Percentiles rank a stretch among this genome's conserved stretches.
Evolutionary conservation across 805 yeast species (phyloP).

Genomic region (Torulaspora indica): DNA sequence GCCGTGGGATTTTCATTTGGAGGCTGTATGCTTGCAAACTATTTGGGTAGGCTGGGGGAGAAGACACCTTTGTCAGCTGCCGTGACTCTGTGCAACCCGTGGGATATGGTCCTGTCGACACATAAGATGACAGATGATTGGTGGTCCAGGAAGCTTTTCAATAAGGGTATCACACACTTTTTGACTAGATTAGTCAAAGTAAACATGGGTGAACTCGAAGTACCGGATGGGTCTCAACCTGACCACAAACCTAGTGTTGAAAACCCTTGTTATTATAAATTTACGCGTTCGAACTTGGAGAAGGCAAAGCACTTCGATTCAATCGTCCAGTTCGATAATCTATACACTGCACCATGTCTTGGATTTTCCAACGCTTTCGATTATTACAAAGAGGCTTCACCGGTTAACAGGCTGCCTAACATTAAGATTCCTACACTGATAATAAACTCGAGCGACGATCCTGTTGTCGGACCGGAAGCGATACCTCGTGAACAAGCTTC

Average conservation of each 20-base stretch:
- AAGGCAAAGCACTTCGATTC: slow-evolving; percentile 39
- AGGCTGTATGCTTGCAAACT: slow-evolving; percentile 60
- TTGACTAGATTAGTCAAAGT: slow-evolving; percentile 44
- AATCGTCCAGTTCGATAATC: slow-evolving; percentile 55
- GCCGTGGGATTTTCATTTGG: slow-evolving; percentile 71
- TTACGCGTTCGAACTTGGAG: slow-evolving; percentile 35
- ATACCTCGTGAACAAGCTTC: slow-evolving; percentile 49
- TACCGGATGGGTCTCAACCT: slow-evolving; percentile 25
- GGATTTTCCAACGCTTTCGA: slow-evolving; percentile 60
- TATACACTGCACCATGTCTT: slow-evolving; percentile 55
- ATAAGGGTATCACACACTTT: slow-evolving; percentile 42
- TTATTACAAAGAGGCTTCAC: slow-evolving; percentile 63
- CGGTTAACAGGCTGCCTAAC: slow-evolving; percentile 50
- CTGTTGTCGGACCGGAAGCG: slow-evolving; percentile 49
- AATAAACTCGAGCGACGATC: slow-evolving; percentile 60
- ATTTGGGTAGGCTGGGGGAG: slow-evolving; percentile 62
- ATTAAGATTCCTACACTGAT: slow-evolving; percentile 59
- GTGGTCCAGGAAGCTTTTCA: slow-evolving; percentile 41
- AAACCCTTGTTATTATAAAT: slow-evolving; percentile 23
- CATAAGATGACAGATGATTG: slow-evolving; percentile 40
- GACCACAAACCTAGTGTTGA: slow-evolving; percentile 21
- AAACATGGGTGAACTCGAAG: slow-evolving; percentile 38
- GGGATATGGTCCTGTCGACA: slow-evolving; percentile 61
- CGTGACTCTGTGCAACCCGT: slow-evolving; percentile 59
- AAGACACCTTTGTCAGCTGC: slow-evolving; percentile 53